Base-by-base conservation (phyloP, 331 rosid genomes). In the Spiraea crenata region DNA sequence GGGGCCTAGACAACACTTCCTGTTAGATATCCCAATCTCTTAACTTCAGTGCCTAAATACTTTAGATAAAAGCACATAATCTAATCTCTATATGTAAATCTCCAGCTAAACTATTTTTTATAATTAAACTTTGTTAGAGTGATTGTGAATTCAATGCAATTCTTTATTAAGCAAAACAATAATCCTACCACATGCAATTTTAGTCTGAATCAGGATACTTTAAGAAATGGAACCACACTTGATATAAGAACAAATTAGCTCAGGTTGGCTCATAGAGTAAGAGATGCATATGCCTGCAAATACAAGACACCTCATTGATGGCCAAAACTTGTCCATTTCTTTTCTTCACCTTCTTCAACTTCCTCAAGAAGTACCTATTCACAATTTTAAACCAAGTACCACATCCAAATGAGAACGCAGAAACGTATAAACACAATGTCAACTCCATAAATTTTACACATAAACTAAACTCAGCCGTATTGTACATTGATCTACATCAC, bases 301-400 rank as follows among this genome's bases (percentile, higher is more conserved):
- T 5, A 9, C 4, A 1, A 39, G 45, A 34, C 1, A 86, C 90
- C 90, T 86, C 90, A 39, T 86, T 86, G 46, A 86, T 86, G 41
- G 88, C 88, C 70, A 85, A 72, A 16, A 85, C 65, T 57, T 85
- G 89, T 0, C 89, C 89, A 39, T 85, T 85, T 71, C 86, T 86
- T 63, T 86, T 86, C 80, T 86, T 86, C 19, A 86, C 90, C 48
- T 86, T 86, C 84, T 86, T 86, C 79, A 86, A 65, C 62, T 86
- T 86, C 77, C 90, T 83, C 79, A 86, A 58, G 48, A 86, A 83
- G 72, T 86, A 86, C 90, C 90, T 86, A 44, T 2, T 19, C 10
- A 58, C 34, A 25, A 17, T 9, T 16, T 6, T 16, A 56, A 51
- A 70, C 19, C 37, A 47, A 60, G 39, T 60, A 7, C 19, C 13